Evolutionary conservation across 805 yeast genomes (phyloP), one percentile per base, ranked within the genome.

Genomic region (Candida maesae): DNA sequence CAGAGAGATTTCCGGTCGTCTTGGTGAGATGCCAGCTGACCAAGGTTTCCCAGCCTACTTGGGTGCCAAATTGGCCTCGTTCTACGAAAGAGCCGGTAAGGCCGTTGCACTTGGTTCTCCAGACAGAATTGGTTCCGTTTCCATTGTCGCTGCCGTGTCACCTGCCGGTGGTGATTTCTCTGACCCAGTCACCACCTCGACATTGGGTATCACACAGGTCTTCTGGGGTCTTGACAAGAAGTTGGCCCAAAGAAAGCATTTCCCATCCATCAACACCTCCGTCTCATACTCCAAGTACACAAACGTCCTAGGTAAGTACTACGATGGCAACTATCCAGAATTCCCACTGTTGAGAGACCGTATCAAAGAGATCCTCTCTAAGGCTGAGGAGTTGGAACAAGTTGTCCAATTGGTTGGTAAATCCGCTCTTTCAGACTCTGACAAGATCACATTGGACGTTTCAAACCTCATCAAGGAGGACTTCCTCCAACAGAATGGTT

Each of bases 131-230:
- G 99, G 99, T 48, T 91, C 99, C 23, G 99, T 93, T 50, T 93
- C 99, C n/a, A 93, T 93, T 67, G 93, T 93, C 59, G 99, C 99
- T 46, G 99, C 99, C 55, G 99, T 93, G 30, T 93, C 98, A 5
- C 99, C 99, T 54, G 98, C 99, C 42, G 99, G 99, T 81, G 99
- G 99, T 82, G 99, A 93, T 75, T 91, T 93, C 82, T 91, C 98
- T 19, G 99, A 93, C 72, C 99, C 99, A 33, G 99, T 93, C 55
- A 93, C 99, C 20, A 91, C 98, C 16, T 80, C 99, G 7, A 93
- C 99, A 26, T 79, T 93, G 61, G 98, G 97, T 84, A 93, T 93
- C 56, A 93, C 99, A n/a, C 99, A 93, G 74, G 99, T 93, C 39
- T 93, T 93, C 74, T 93, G 99, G 99, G 99, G 99, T 71, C 78